Evolutionary conservation across 495 filamentous ascomycete genomes (phyloP).

Genomic region (Xylaria intraflava): DNA sequence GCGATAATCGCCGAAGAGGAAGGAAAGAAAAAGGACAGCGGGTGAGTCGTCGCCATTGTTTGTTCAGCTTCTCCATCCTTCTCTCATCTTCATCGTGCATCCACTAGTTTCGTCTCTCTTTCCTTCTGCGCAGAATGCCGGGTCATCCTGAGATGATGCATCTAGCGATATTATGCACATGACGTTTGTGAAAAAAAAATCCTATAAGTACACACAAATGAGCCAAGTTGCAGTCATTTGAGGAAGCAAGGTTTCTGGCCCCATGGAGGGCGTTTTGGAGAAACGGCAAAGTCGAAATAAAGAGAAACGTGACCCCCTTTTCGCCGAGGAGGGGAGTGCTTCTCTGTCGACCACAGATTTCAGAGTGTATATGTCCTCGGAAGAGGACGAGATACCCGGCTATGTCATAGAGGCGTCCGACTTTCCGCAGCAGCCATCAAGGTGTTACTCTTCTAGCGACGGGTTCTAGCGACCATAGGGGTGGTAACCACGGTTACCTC

Average conservation of each 20-base stretch:
- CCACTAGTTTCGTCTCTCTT: neutral
- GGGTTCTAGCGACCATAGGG: slow-evolving; percentile 52
- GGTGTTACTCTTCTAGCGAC: neutral
- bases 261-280: neutral
- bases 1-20: neutral
- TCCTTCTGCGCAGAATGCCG: neutral
- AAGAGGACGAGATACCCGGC: neutral
- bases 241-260: neutral
- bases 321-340: neutral
- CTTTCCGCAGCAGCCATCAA: neutral
- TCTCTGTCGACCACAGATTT: neutral
- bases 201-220: slow-evolving; percentile 22
- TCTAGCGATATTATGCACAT: slow-evolving; percentile 3
- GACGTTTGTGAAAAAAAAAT: slow-evolving; percentile 2
- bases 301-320: neutral
- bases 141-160: neutral
- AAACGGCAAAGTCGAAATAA: neutral
- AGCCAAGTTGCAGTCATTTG: slow-evolving; percentile 14
- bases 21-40: no score
- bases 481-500: slow-evolving; percentile 68
- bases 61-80: neutral
- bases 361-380: neutral
- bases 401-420: no score
- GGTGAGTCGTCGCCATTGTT: no score
- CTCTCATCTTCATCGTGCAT: neutral